Evolutionary conservation across 169 alveolate genomes (phyloP).

Genomic region (Eimeria necatrix): DNA sequence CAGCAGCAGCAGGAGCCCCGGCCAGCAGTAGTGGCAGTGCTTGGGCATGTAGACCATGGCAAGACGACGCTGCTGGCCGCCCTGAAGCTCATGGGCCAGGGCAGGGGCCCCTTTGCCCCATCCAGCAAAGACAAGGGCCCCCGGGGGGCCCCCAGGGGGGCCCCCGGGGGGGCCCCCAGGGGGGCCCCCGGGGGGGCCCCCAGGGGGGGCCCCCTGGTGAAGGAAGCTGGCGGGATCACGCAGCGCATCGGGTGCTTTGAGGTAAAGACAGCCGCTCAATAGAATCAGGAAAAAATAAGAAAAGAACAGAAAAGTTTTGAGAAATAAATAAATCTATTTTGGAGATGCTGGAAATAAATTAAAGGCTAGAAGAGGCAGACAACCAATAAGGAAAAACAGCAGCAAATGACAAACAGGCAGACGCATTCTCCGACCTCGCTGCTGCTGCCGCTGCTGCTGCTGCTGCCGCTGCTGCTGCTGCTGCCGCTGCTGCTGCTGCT

Average conservation of each 20-base stretch:
- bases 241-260: constrained; percentile 53
- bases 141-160: neutral
- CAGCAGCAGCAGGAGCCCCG: constrained; percentile 80
- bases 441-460: neutral
- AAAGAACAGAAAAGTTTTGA: neutral
- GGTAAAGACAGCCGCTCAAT: neutral
- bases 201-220: neutral
- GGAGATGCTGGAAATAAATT: too few relatives aligned
- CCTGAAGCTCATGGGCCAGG: constrained; percentile 63
- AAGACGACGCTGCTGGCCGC: constrained; percentile 97
- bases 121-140: neutral
- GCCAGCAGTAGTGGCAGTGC: constrained; percentile 96
- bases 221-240: constrained; percentile 72
- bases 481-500: neutral
- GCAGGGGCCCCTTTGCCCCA: neutral
- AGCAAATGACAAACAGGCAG: neutral
- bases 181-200: constrained; percentile 16
- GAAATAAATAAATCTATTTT: too few relatives aligned
- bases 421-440: too few relatives aligned
- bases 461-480: neutral
- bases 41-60: constrained; percentile 99
- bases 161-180: neutral
- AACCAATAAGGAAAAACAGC: neutral
- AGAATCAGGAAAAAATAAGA: neutral
- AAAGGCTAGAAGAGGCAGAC: neutral